Percentiles rank a stretch among this genome's conserved stretches.
Conservation (phyloP, 2,329 filamentous ascomycete species). For the Chlorencoelia australis region DNA sequence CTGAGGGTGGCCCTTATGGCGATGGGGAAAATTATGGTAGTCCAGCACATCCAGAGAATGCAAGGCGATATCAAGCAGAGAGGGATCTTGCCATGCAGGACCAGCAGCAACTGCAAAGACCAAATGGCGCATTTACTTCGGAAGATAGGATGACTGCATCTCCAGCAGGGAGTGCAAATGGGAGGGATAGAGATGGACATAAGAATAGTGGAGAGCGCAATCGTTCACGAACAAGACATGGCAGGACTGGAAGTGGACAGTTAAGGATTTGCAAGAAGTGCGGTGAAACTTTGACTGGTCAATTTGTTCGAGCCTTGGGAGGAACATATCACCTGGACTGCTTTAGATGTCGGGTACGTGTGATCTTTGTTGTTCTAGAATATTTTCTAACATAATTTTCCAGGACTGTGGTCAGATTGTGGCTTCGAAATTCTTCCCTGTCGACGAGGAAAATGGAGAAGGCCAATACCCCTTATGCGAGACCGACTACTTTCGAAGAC, state of each 20-base stretch:
- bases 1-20: slow-evolving; percentile 28
- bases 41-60: slow-evolving; percentile 12
- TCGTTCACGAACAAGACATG: slow-evolving; percentile 42
- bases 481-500: slow-evolving; percentile 89
- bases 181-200: slow-evolving; percentile 20
- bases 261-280: slow-evolving; percentile 76
- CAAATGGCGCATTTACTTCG: slow-evolving; percentile 20
- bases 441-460: slow-evolving; percentile 77
- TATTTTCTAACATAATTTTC: slow-evolving; percentile 19
- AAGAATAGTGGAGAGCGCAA: slow-evolving; percentile 38
- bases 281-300: slow-evolving; percentile 75
- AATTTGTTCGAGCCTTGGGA: slow-evolving; percentile 89
- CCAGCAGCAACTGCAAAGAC: slow-evolving; percentile 14
- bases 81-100: slow-evolving; percentile 16
- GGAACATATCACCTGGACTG: slow-evolving; percentile 96
- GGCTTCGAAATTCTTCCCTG: slow-evolving; percentile 96
- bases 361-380: slow-evolving; percentile 6
- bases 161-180: slow-evolving; percentile 21
- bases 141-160: slow-evolving; percentile 20
- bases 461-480: slow-evolving; percentile 93
- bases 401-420: slow-evolving; percentile 97
- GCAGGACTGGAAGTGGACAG: slow-evolving; percentile 48
- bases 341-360: slow-evolving; percentile 81
- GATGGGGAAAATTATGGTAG: slow-evolving; percentile 19
- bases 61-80: slow-evolving; percentile 17